Percentiles rank a stretch among this genome's conserved stretches.
These are phyloP conservation scores for Leersia perrieri DNA, from an alignment of 176 grass and related monocot species.

Conservation along the genomic window DNA sequence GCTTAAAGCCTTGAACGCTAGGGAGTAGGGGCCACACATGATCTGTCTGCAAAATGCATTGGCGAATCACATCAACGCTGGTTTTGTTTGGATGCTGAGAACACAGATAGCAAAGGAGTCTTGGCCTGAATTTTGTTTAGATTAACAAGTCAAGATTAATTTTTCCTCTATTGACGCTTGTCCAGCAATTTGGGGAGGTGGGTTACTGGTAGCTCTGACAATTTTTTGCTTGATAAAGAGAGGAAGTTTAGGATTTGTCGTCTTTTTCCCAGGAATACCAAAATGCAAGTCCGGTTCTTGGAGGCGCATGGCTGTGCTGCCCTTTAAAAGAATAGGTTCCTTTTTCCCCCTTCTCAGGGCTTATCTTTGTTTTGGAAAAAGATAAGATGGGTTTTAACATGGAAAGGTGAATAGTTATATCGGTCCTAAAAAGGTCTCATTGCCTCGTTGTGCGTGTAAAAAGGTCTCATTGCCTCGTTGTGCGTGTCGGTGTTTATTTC, in stretches of 20 bases:
- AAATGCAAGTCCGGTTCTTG: slow-evolving; percentile 32
- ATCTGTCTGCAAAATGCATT: slow-evolving; percentile 30
- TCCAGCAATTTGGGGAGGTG: slow-evolving; percentile 38
- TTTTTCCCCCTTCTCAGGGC: slow-evolving; percentile 3
- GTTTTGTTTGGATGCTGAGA: slow-evolving; percentile 27
- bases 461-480: background rate
- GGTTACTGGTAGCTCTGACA: slow-evolving; percentile 52
- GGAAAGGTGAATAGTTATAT: slow-evolving; percentile 31
- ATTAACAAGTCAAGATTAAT: slow-evolving; percentile 32
- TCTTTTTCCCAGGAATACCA: slow-evolving; percentile 24
- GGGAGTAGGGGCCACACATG: background rate
- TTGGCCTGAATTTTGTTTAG: slow-evolving; percentile 52
- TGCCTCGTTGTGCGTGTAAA: too few species aligned
- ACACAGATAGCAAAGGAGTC: slow-evolving; percentile 23
- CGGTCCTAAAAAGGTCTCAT: background rate
- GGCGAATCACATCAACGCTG: slow-evolving; percentile 12
- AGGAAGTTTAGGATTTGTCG: slow-evolving; percentile 26
- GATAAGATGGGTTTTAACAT: slow-evolving; percentile 13
- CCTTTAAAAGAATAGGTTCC: slow-evolving; percentile 37
- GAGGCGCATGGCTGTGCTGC: slow-evolving; percentile 21
- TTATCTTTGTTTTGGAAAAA: slow-evolving; percentile 31
- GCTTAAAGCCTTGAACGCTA: slow-evolving; percentile 18
- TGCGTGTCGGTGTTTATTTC: background rate
- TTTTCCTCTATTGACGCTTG: slow-evolving; percentile 17
- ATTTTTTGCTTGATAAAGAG: slow-evolving; percentile 44